Base-by-base conservation (phyloP, 192 early-diverging fungal species). In the Backusella liffmaniae region DNA sequence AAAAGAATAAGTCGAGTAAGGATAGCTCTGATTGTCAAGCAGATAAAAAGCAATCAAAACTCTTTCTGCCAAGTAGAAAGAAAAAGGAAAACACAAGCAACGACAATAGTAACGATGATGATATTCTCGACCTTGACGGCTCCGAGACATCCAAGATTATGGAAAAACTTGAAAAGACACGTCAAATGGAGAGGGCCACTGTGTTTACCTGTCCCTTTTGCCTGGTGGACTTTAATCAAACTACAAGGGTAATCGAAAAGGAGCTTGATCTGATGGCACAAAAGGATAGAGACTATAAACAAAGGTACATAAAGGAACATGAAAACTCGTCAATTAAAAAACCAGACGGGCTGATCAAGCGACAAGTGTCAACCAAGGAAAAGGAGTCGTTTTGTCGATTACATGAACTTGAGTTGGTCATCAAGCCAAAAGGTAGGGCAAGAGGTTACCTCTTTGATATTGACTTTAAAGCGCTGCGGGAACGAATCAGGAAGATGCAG, bases 341-440 rank as follows among this genome's bases (percentile, higher is more conserved):
- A n/a, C 66, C 29, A 6, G 66, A 67, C 35, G 66, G 35, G 16
- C 15, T 67, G 10, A 32, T 36, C 34, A 67, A 35, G 29, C 23
- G 35, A 35, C 12, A 18, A 5, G 18, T 35, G 6, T 16, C 66
- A 12, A 67, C 15, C 16, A 67, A 16, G 13, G 73, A 75, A 32
- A 56, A 74, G 34, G 53, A 70, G 26, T 29, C 29, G 0, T 89
- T 89, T 44, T 89, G 88, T 75, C 78, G 77, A 2, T 34, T 87
- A 18, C 88, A 89, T 73, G 35, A 76, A 7, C 73, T 67, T 5
- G 86, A 87, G 44, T 46, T 75, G 9, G 65, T 46, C 0, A 75
- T 85, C 15, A 80, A 85, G 1, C 88, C 88, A 8, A 32, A 70
- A n/a, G 88, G 86, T 7, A 10, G 69, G 2, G 13, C 76, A 36